Evolutionary conservation across 192 early-diverging fungal species (phyloP), one percentile per base, ranked within the genome.

Genomic region (Entomortierella lignicola): DNA sequence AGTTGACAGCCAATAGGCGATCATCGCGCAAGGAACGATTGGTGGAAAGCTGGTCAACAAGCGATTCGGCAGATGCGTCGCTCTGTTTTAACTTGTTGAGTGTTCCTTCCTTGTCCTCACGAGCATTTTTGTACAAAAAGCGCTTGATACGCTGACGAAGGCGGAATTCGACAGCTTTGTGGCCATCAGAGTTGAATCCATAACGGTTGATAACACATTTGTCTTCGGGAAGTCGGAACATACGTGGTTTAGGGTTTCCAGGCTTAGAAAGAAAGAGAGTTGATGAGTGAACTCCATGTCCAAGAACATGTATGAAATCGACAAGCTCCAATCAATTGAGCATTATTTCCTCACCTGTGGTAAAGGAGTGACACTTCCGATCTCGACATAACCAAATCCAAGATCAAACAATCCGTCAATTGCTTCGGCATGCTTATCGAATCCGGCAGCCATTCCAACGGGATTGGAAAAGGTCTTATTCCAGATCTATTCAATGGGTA

Each of bases 361-460:
- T 60, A 81, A 63, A 5, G 96, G 96, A 21, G 95, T 96, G 27
- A 97, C 89, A 71, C 89, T 92, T 44, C 96, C 96, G 25, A 97
- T 87, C 80, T 97, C 96, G n/a, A 97, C 95, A 29, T 87, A 70
- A 18, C 94, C 95, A 79, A 96, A 97, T 25, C 96, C 96, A 65
- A 96, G 83, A 41, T 83, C 91, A 65, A 95, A 90, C 60, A 97
- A 73, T 43, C 88, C 83, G 73, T 96, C 96, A 20, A 96, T 86
- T 0, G 92, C 95, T 81, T 96, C 93, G 12, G 85, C 95, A 80
- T 97, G 89, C 84, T 97, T 97, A 80, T 97, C 96, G 58, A 89
- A 97, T 25, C 96, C 96, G 25, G 96, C 96, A 11, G 96, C 96
- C 60, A 97, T 74, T 1, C 94, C 93, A 7, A 97, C 69, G 4